A percentile compares a stretch with the other conserved stretches of the same genome.
phyloP scores from a whole-genome alignment of 2,329 filamentous ascomycete genomes.

The Aspergillus floridensis region DNA sequence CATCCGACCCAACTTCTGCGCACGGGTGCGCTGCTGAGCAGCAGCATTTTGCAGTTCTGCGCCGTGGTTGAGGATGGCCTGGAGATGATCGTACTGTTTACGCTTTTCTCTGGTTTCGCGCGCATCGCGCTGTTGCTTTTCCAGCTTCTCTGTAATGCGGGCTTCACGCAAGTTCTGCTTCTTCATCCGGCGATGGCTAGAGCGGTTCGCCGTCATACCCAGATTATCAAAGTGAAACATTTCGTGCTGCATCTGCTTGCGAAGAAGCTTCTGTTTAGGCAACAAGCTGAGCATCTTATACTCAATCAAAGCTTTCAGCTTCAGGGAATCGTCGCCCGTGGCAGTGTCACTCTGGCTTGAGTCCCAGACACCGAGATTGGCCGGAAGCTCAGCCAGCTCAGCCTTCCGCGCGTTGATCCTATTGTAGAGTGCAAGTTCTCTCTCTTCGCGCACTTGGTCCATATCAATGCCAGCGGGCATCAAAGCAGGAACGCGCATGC shows the following conservation, averaged over 20 bases:
- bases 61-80: slow-evolving; percentile 79
- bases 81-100: slow-evolving; percentile 89
- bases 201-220: slow-evolving; percentile 93
- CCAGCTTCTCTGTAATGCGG: slow-evolving; percentile 95
- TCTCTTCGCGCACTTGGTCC: slow-evolving; percentile 79
- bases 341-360: slow-evolving; percentile 65
- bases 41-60: slow-evolving; percentile 71
- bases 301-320: slow-evolving; percentile 88
- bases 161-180: slow-evolving; percentile 95
- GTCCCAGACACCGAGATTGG: slow-evolving; percentile 86
- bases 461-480: slow-evolving; percentile 87
- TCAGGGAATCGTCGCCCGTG: slow-evolving; percentile 75
- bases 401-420: slow-evolving; percentile 80
- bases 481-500: slow-evolving; percentile 78
- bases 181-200: slow-evolving; percentile 89
- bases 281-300: slow-evolving; percentile 89
- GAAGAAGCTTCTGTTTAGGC: slow-evolving; percentile 79
- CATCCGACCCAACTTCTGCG: slow-evolving; percentile 80
- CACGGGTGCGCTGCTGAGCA: slow-evolving; percentile 66
- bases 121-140: slow-evolving; percentile 97
- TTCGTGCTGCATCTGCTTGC: slow-evolving; percentile 81
- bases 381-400: slow-evolving; percentile 78
- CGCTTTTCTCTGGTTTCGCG: slow-evolving; percentile 96
- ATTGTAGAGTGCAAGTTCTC: slow-evolving; percentile 86
- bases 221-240: slow-evolving; percentile 96